Percentiles rank a stretch among this genome's conserved stretches.
These are phyloP conservation scores for Stagonosporopsis cucurbitacearum DNA, from an alignment of 2,329 filamentous ascomycete species.

Conservation along the genomic window DNA sequence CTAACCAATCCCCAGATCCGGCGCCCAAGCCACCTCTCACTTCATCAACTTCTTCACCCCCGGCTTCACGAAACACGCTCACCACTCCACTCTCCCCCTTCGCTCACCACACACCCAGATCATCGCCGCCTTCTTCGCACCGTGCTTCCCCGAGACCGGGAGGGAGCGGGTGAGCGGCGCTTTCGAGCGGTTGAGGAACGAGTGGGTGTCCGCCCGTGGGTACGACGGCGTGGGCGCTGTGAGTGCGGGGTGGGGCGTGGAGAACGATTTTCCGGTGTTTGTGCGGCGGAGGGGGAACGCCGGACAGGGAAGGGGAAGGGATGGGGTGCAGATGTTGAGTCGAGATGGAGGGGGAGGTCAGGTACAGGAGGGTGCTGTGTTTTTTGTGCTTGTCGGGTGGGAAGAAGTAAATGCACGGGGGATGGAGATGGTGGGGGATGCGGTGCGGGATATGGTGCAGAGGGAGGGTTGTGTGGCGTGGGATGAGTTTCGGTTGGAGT, in stretches of 20 bases:
- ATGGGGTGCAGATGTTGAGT: too few relatives aligned
- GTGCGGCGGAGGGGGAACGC: not conserved
- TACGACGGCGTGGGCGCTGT: not conserved
- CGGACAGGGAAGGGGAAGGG: not conserved
- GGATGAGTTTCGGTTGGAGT: not conserved
- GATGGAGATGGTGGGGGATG: not conserved
- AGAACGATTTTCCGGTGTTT: constrained; percentile 17
- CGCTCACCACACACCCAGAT: not conserved
- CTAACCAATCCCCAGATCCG: too few relatives aligned
- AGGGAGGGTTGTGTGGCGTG: not conserved
- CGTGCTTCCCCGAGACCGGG: too few relatives aligned
- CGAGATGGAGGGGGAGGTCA: too few relatives aligned
- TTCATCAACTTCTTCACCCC: too few relatives aligned
- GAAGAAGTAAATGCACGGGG: not conserved
- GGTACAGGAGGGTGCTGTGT: constrained; percentile 6
- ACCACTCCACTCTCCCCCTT: not conserved
- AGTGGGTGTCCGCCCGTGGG: not conserved
- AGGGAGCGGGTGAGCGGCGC: constrained; percentile 2
- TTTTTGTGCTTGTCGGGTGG: constrained; percentile 12
- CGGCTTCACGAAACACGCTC: too few relatives aligned
- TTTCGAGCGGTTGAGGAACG: constrained; percentile 3
- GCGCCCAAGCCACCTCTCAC: too few relatives aligned
- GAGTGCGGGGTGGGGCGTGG: constrained; percentile 16
- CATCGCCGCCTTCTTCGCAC: not conserved
- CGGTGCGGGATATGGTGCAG: not conserved